phyloP scores from a whole-genome alignment of 208 protist species.

The Trypanosoma rangeli region DNA sequence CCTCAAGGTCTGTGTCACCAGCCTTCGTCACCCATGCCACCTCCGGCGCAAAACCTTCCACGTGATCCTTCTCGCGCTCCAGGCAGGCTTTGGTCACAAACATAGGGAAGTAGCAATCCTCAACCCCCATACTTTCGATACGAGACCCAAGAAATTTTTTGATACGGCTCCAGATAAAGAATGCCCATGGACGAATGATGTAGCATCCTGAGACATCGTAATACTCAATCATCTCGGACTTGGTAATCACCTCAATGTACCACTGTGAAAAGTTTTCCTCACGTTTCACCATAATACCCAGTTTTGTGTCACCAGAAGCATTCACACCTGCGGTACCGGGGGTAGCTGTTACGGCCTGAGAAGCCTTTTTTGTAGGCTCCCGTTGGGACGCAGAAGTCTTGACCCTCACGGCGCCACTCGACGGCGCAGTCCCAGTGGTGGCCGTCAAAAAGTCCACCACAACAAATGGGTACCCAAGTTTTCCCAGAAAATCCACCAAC shows the following conservation, averaged over 20 bases:
- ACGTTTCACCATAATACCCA: constrained; percentile 90
- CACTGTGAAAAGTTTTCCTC: constrained; percentile 95
- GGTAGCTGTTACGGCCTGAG: constrained; percentile 16
- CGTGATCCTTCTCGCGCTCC: constrained; percentile 97
- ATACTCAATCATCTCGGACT: constrained; percentile 99
- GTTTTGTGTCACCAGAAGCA: constrained; percentile 59
- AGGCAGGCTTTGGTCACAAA: constrained; percentile 97
- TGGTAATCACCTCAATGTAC: constrained; percentile 97
- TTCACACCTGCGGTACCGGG: neutral
- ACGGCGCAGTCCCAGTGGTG: constrained; percentile 9
- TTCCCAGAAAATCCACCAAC: constrained; percentile 61
- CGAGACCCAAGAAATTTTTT: constrained; percentile 73
- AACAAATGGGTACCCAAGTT: constrained; percentile 61
- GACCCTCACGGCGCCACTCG: neutral
- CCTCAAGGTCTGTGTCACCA: constrained; percentile 83
- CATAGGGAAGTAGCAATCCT: constrained; percentile 98
- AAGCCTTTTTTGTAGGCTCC: constrained; percentile 25
- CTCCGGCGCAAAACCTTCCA: constrained; percentile 98
- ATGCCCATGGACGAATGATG: constrained; percentile 98
- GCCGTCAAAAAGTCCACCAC: constrained; percentile 66
- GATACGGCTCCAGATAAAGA: constrained; percentile 96
- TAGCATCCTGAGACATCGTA: constrained; percentile 99
- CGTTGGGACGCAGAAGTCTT: neutral
- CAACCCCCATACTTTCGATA: constrained; percentile 94
- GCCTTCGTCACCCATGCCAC: constrained; percentile 93